These are phyloP conservation scores for Xylaria sp. DNA, from an alignment of 2,329 filamentous ascomycete genomes.

Conservation along the genomic window DNA sequence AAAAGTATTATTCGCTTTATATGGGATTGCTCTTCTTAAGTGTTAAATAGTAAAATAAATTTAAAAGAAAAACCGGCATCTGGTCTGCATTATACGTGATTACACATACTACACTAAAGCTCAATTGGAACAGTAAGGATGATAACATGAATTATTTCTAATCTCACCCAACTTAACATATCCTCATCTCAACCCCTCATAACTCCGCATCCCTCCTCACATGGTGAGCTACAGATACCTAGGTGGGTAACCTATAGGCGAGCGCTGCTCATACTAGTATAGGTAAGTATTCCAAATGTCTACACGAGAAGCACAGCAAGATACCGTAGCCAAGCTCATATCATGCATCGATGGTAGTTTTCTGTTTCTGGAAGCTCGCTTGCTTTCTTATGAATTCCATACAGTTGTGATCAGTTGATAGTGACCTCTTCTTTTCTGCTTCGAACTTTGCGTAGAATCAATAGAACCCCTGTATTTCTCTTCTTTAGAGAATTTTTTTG, in stretches of 20 bases:
- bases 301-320: constrained; percentile 19
- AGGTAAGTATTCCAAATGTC: constrained; percentile 10
- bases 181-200: not conserved
- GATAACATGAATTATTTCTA: not conserved
- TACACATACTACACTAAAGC: not conserved
- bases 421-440: not conserved
- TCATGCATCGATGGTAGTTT: not conserved
- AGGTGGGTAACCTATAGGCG: not conserved
- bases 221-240: not conserved
- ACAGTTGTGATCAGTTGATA: not conserved
- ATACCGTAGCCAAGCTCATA: constrained; percentile 3
- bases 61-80: not conserved
- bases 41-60: not conserved
- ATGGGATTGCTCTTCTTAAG: not conserved
- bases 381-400: not conserved
- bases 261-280: constrained; percentile 8
- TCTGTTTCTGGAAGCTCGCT: constrained; percentile 8
- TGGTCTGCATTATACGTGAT: not conserved
- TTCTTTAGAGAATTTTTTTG: not conserved
- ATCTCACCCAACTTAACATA: not conserved
- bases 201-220: constrained; percentile 7
- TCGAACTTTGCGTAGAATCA: not conserved
- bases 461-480: not conserved
- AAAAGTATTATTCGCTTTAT: not conserved
- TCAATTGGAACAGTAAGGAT: not conserved